Evolutionary conservation across 805 yeast genomes (phyloP).

Genomic region (Spathaspora sp.): DNA sequence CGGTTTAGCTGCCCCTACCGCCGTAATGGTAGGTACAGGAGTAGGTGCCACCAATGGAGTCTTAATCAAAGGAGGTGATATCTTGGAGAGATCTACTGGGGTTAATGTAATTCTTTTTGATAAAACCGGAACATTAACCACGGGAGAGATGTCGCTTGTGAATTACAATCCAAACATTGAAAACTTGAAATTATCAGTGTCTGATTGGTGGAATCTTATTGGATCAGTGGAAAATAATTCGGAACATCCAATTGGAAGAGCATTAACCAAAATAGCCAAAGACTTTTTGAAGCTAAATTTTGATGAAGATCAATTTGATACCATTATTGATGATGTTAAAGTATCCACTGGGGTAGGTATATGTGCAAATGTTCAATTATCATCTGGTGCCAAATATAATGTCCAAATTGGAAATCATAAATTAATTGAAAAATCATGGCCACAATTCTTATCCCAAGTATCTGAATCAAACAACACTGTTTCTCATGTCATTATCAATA

Average conservation of each 20-base stretch:
- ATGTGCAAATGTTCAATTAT: slow-evolving; percentile 18
- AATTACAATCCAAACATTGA: slow-evolving; percentile 16
- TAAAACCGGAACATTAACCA: slow-evolving; percentile 93
- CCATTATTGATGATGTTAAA: slow-evolving; percentile 30
- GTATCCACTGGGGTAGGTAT: slow-evolving; percentile 47
- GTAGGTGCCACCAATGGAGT: slow-evolving; percentile 90
- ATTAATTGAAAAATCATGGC: slow-evolving; percentile 21
- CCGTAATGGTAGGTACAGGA: slow-evolving; percentile 98
- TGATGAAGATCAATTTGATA: slow-evolving; percentile 28
- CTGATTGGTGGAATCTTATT: slow-evolving; percentile 49
- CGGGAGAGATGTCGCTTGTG: slow-evolving; percentile 64
- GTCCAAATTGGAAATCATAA: slow-evolving; percentile 55
- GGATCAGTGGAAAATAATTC: slow-evolving; percentile 63
- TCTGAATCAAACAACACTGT: slow-evolving; percentile 35
- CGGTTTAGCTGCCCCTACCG: slow-evolving; percentile 97
- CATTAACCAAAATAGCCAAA: slow-evolving; percentile 47
- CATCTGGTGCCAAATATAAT: slow-evolving; percentile 11
- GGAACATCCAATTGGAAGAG: slow-evolving; percentile 87
- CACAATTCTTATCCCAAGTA: neutral
- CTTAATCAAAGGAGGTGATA: slow-evolving; percentile 88
- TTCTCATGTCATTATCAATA: slow-evolving; percentile 58
- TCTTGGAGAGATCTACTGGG: slow-evolving; percentile 68
- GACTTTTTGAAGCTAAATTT: slow-evolving; percentile 22
- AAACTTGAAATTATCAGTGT: slow-evolving; percentile 2
- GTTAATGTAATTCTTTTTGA: slow-evolving; percentile 76